Base-by-base conservation (phyloP, 352 stramenopile species). In the Phytophthora sp. region DNA sequence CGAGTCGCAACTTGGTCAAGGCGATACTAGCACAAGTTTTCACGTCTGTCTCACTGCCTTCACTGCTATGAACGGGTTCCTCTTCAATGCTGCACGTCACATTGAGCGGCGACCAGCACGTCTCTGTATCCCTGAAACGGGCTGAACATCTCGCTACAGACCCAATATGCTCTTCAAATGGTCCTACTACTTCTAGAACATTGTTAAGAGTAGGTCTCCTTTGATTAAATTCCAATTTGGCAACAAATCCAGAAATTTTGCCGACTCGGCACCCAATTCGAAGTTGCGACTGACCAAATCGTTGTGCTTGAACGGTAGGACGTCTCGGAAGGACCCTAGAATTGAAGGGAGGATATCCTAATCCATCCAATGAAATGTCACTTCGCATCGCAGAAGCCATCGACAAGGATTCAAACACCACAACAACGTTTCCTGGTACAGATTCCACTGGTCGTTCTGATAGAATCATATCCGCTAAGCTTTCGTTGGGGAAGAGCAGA, bases 341-440 rank as follows among this genome's bases (percentile, higher is more conserved):
- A 65, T 92, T 92, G 45, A 94, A 94, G 33, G 84, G 84, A 58
- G 86, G 84, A 38, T 92, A 93, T 23, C 82, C 77, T 15, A 94
- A 71, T 41, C 86, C 80, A 57, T 93, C 82, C 20, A 94, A 23
- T n/a, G 56, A 77, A 35, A 92, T 85, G 2, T 90, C 75, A 55
- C 63, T 79, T 69, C 76, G 82, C 16, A 57, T 57, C 1, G 82
- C 60, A 57, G 74, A 85, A 42, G 65, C 59, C 0, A 88, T 44
- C 2, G 74, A 80, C 18, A 78, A 60, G 1, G 75, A 77, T 63
- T 91, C 80, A 18, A 92, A 35, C 2, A 86, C 74, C 9, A 93
- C 11, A n/a, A 71, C 68, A 16, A 74, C 49, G 39, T 77, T 79
- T 26, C 61, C 66, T 56, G 39, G 4, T 20, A 66, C 63, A n/a